A percentile compares a stretch with the other conserved stretches of the same genome.
Conservation (phyloP, 345 rosid species). For the Erysimum cheiranthoides region DNA sequence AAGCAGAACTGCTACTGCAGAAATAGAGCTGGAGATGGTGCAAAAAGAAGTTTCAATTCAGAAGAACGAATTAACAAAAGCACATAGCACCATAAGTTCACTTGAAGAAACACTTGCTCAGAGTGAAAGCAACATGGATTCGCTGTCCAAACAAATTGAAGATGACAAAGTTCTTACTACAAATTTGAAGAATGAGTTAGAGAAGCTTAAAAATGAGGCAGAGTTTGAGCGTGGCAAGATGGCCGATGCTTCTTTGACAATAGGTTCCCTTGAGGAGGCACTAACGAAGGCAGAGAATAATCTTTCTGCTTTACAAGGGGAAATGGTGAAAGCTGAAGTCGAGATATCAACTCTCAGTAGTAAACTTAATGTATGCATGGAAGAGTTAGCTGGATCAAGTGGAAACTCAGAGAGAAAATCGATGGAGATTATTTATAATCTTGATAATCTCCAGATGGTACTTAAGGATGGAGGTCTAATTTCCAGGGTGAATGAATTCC, state of each 20-base stretch:
- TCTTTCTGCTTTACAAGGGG: slow-evolving; percentile 62
- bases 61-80: slow-evolving; percentile 60
- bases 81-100: slow-evolving; percentile 62
- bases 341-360: slow-evolving; percentile 68
- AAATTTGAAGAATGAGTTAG: slow-evolving; percentile 62
- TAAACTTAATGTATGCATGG: slow-evolving; percentile 75
- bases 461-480: slow-evolving; percentile 61
- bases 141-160: slow-evolving; percentile 60
- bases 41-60: slow-evolving; percentile 58
- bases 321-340: slow-evolving; percentile 59
- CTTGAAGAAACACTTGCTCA: slow-evolving; percentile 63
- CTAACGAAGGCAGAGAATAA: slow-evolving; percentile 58
- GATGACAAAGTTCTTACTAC: slow-evolving; percentile 47
- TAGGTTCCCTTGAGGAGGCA: slow-evolving; percentile 67
- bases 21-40: slow-evolving; percentile 61
- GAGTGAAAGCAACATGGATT: slow-evolving; percentile 58
- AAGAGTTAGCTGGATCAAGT: slow-evolving; percentile 73
- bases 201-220: slow-evolving; percentile 63
- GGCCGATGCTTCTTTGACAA: slow-evolving; percentile 57
- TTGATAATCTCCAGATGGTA: slow-evolving; percentile 61
- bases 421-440: slow-evolving; percentile 57
- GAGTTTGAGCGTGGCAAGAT: slow-evolving; percentile 56
- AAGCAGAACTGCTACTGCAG: slow-evolving; percentile 54
- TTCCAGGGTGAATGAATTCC: slow-evolving; percentile 57
- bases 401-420: slow-evolving; percentile 63